Base-by-base conservation (phyloP, 106 monocot species). In the Gastrodia elata region DNA sequence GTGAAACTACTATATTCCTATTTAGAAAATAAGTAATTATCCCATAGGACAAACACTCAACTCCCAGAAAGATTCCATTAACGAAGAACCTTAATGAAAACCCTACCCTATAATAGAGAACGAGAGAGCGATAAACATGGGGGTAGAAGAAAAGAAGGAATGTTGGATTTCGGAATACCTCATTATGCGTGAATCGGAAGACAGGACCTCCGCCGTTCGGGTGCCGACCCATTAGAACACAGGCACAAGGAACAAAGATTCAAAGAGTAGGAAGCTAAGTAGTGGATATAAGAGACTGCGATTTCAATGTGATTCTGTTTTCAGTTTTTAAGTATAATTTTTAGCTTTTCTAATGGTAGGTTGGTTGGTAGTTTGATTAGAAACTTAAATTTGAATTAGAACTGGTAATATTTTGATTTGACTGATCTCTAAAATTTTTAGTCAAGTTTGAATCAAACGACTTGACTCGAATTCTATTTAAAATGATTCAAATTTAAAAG, bases 141-240 rank as follows among this genome's bases (percentile, higher is more conserved):
- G n/a, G 1, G 20, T 52, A 4, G n/a, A 52, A 52, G 52, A 4
- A 22, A 52, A 52, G n/a, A 6, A 52, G 48, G 3, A 3, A n/a
- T n/a, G 18, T n/a, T 22, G 22, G 52, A 52, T 52, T 44, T 52
- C 8, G 52, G n/a, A 22, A 52, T 52, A 52, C 52, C 52, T 52
- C 52, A 52, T n/a, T 52, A 22, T 52, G 52, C 52, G 22, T 52
- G n/a, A 52, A 52, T 52, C 52, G 52, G 20, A 52, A 52, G 52
- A 22, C 52, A 22, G 52, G 52, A 6, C 52, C 52, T 52, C 52
- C 52, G 22, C 52, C 22, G 7, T 52, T 18, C 6, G 52, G 52
- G 52, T 52, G 52, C 52, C 52, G 52, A 52, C 52, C 52, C 52
- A 52, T 52, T 22, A 52, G 52, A 52, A n/a, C 52, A n/a, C 52